A percentile compares a stretch with the other conserved stretches of the same genome.
phyloP scores from a whole-genome alignment of 225 moss, liverwort and hornwort species.

The Climacium dendroides region DNA sequence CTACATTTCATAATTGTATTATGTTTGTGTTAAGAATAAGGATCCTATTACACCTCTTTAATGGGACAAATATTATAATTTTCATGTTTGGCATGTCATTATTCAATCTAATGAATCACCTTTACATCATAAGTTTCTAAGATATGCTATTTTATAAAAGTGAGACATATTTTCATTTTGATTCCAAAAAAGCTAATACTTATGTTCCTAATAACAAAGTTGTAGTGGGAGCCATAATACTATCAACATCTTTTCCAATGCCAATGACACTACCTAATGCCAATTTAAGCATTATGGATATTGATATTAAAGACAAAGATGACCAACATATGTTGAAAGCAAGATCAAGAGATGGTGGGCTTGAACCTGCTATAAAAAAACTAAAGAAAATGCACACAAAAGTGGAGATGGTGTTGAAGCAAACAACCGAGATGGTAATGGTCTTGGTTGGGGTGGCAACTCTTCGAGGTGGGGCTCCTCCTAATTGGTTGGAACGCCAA shows the following conservation, averaged over 20 bases:
- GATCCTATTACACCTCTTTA: neutral
- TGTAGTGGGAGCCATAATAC: neutral
- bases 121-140: neutral
- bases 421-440: conserved; percentile 66
- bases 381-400: conserved; percentile 9
- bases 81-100: neutral
- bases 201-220: neutral
- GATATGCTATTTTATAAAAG: neutral
- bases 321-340: neutral
- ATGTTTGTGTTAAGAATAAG: neutral
- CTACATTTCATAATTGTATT: neutral
- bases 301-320: neutral
- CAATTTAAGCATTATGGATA: neutral
- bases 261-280: neutral
- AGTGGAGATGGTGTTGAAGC: conserved; percentile 34
- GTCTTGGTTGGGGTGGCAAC: conserved; percentile 63
- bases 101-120: neutral
- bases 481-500: conserved; percentile 47
- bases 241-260: neutral
- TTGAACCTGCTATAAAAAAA: conserved; percentile 17
- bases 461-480: conserved; percentile 56
- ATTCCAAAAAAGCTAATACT: neutral
- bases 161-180: neutral
- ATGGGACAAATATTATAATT: neutral
- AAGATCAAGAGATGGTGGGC: neutral